Evolutionary conservation across 1,284 basidiomycete genomes (phyloP), one percentile per base, ranked within the genome.

Genomic region (Gomphus bonarii): DNA sequence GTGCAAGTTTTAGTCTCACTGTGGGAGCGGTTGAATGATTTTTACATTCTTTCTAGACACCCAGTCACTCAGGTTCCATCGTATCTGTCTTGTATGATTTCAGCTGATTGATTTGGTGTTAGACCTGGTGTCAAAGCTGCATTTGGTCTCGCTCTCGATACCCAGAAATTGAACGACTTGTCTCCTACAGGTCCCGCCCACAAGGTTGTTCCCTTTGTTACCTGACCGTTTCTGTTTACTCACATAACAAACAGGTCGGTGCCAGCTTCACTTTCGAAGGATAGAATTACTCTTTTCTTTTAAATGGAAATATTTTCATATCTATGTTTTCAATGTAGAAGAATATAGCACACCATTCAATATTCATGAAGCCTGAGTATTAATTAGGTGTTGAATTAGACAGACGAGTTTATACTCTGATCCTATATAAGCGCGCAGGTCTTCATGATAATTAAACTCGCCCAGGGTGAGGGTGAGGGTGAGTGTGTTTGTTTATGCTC

Each of bases 121-220:
- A 86, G 94, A 66, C 94, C 95, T 54, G 95, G 95, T 69, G 93
- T 99, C 69, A 94, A 92, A 74, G 91, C 91, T 58, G 83, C 88
- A 61, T 94, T 97, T 73, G 93, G 94, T 75, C 80, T 95, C 66
- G 90, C 91, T 62, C 78, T 95, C 63, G 92, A 95, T 75, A 94
- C 91, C 61, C 86, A 89, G 74, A 84, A 88, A 65, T 75, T 95
- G 67, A 91, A 89, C 74, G 86, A 89, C 52, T 66, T 75, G 42
- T 70, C 76, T 54, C 79, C 82, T 50, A 64, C 70, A 58, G 85
- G 82, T 52, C 78, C 82, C 57, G 79, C 83, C 18, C 88, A 91
- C 81, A 89, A 88, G 78, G 80, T 80, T 59, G 54, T 16, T 14
- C 30, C 12, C 40, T 28, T 50, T 10, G 8, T 58, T 30, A 46